Conservation (phyloP, 306 rosid genomes). For the Cercis canadensis region DNA sequence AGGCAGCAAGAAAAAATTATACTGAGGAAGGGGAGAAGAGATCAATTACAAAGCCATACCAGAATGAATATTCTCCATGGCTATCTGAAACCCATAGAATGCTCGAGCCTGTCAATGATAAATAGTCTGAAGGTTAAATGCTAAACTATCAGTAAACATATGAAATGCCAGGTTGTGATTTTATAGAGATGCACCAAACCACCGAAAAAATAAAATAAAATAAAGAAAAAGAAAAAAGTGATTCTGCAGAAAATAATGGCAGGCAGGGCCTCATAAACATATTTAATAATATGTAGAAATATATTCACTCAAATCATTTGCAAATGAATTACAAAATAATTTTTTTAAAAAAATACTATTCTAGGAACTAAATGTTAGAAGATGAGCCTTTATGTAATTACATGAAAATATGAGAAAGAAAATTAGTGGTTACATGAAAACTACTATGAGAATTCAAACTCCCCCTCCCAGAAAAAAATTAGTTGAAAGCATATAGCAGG, state of each 20-base stretch:
- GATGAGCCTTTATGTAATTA: not conserved
- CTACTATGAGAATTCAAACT: not conserved
- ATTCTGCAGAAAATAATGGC: not conserved
- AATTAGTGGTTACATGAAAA: not conserved
- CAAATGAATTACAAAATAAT: no score
- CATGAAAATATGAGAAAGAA: constrained; percentile 8
- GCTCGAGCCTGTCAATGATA: constrained; percentile 77
- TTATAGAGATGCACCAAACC: no score
- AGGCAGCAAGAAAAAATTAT: constrained; percentile 34
- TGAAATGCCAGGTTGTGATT: not conserved
- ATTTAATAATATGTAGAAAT: not conserved
- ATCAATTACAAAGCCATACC: constrained; percentile 53
- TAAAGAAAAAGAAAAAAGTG: not conserved
- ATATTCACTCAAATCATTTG: no score
- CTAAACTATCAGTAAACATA: constrained; percentile 26
- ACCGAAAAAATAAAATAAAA: no score
- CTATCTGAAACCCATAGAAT: constrained; percentile 92
- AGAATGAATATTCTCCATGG: constrained; percentile 93
- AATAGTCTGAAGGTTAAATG: constrained; percentile 38
- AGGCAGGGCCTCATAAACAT: not conserved
- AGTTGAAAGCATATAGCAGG: constrained; percentile 11
- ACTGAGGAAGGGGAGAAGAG: constrained; percentile 21
- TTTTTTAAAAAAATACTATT: not conserved
- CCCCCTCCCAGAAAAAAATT: not conserved
- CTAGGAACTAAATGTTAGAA: constrained; percentile 5